Base-by-base conservation (phyloP, 1,284 basidiomycete genomes). In the Boletellus deceptivus region DNA sequence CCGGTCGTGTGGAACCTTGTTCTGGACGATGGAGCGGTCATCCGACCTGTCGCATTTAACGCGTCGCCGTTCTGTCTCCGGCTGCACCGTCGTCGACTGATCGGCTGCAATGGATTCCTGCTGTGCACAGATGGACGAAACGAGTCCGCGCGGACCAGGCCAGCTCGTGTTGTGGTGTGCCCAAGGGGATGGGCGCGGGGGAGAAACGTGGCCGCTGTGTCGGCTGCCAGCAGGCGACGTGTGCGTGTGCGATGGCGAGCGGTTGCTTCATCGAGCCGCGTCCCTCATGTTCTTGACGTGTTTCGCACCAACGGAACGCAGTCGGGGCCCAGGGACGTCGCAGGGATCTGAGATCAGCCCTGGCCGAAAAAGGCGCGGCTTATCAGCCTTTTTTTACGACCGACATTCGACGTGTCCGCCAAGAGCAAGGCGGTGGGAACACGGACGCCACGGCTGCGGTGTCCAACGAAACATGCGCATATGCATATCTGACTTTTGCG, bases 211-310 rank as follows among this genome's bases (percentile, higher is more conserved):
- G 25, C 25, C 25, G 7, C 1, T 25, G 25, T 25, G 7, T 9
- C 8, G 25, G 25, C 25, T 25, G 25, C 25, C 25, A 25, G 25
- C 7, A 25, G 25, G 25, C 25, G 8, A 25, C 25, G 6, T 25
- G 25, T 25, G 25, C 24, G 6, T 7, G 24, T 52, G 20, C 20
- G 20, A 20, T 20, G 20, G 20, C 20, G 3, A 20, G 20, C 20
- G 20, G 20, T 16, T 14, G n/a, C 50, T 42, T 43, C 43, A 59
- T 63, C 37, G 44, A 53, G 52, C 50, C 35, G 29, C 50, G 9
- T 34, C 45, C 67, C 55, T 65, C 61, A 55, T 65, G 63, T 62
- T 55, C 57, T 64, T 53, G 60, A 54, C 57, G 53, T 68, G 61
- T 52, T 25, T 25, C 25, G 4, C 20, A 22, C 20, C 3, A 22